Conservation (phyloP, 2,329 filamentous ascomycete species). For the Zymoseptoria passerinii region DNA sequence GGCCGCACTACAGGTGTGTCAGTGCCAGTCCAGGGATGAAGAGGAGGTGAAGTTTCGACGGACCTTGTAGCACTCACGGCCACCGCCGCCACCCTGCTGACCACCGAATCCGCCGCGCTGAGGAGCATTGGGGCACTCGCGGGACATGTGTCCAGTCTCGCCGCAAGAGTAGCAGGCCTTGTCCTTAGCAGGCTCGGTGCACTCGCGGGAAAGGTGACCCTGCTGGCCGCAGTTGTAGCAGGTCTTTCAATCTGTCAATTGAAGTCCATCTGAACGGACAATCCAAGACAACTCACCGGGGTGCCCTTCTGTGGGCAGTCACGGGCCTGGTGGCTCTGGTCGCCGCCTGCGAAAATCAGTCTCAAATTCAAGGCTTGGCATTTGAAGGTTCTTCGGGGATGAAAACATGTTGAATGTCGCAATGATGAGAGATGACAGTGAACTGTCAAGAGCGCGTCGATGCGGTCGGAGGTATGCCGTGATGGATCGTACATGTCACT, state of each 20-base stretch:
- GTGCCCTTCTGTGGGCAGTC: constrained; percentile 44
- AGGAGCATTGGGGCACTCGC: constrained; percentile 59
- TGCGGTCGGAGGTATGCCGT: background rate
- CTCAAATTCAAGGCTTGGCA: constrained; percentile 12
- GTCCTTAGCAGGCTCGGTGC: constrained; percentile 81
- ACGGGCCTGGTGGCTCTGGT: constrained; percentile 42
- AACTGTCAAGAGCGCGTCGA: background rate
- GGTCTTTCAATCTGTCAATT: constrained; percentile 30
- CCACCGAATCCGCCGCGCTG: constrained; percentile 39
- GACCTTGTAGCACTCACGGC: constrained; percentile 36
- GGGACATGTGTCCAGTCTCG: constrained; percentile 80
- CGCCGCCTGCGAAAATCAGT: constrained; percentile 35
- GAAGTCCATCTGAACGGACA: constrained; percentile 14
- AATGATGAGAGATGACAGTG: background rate
- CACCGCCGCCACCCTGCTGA: constrained; percentile 34
- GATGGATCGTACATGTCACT: background rate
- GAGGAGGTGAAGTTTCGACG: background rate
- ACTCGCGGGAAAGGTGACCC: constrained; percentile 64
- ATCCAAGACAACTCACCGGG: constrained; percentile 15
- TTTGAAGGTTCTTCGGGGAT: background rate
- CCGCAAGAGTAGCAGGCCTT: constrained; percentile 61
- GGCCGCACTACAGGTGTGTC: constrained; percentile 77
- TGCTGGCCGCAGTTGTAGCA: constrained; percentile 43
- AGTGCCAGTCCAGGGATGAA: background rate
- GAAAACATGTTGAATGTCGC: constrained; percentile 1